A percentile compares a stretch with the other conserved stretches of the same genome.
phyloP scores from a whole-genome alignment of 176 grass and related monocot species.

The Luzula sylvatica region DNA sequence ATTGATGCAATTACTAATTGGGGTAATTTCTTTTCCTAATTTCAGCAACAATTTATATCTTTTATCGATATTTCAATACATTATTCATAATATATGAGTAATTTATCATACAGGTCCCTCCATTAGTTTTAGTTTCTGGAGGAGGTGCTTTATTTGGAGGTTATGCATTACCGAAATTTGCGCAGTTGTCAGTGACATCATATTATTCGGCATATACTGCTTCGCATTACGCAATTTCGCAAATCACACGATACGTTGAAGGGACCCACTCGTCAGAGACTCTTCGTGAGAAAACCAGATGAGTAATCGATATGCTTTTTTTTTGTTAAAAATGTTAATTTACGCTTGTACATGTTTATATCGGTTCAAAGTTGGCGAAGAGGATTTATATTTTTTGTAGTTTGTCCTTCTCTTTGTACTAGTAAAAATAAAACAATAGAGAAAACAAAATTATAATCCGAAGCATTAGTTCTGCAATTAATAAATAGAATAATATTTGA shows the following conservation, averaged over 20 bases:
- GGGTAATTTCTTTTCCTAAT: conserved; percentile 44
- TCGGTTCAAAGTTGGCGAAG: too few relatives aligned
- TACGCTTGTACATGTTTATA: conserved; percentile 12
- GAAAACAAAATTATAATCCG: too few relatives aligned
- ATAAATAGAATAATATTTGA: too few relatives aligned
- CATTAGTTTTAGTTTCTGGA: conserved; percentile 70
- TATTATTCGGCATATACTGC: conserved; percentile 73
- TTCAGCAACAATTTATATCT: neutral
- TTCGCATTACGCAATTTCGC: conserved; percentile 63
- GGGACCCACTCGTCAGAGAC: conserved; percentile 28
- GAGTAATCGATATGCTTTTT: conserved; percentile 9
- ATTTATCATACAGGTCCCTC: conserved; percentile 51
- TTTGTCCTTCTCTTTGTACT: too few relatives aligned
- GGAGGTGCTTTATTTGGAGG: conserved; percentile 77
- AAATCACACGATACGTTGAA: conserved; percentile 61
- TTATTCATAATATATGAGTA: neutral
- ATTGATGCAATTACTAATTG: conserved; percentile 71
- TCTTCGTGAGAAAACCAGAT: conserved; percentile 29
- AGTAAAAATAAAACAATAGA: too few relatives aligned
- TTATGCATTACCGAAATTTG: conserved; percentile 68
- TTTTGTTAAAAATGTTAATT: neutral
- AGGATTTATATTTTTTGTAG: too few relatives aligned
- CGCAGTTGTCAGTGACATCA: conserved; percentile 75
- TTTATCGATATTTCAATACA: neutral
- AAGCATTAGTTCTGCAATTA: too few relatives aligned